Evolutionary conservation across 2,329 filamentous ascomycete species (phyloP).

Genomic region (Aschersonia sp.): DNA sequence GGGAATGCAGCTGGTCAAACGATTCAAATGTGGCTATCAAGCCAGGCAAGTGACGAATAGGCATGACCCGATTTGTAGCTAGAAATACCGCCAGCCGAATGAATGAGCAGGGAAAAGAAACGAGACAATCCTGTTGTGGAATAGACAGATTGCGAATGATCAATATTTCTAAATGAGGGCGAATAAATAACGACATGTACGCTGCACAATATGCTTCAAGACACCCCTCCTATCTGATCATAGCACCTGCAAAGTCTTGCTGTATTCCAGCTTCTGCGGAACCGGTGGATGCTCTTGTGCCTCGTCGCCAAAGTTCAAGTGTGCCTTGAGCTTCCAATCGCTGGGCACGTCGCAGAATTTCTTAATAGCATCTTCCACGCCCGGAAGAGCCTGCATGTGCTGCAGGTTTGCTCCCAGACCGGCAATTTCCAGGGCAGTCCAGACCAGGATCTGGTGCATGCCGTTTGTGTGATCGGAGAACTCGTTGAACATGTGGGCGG

Average conservation of each 20-base stretch:
- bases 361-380: conserved; percentile 60
- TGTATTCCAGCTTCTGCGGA: conserved; percentile 30
- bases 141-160: too few relatives aligned
- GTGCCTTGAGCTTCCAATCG: conserved; percentile 64
- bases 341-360: conserved; percentile 54
- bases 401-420: conserved; percentile 81
- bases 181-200: background rate
- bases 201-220: background rate
- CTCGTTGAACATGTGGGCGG: conserved; percentile 63
- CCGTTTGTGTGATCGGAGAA: conserved; percentile 67
- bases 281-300: conserved; percentile 45
- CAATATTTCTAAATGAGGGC: too few relatives aligned
- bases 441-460: conserved; percentile 66
- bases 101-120: too few relatives aligned
- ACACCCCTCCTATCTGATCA: background rate
- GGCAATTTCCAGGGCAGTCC: conserved; percentile 71
- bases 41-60: too few relatives aligned
- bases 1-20: too few relatives aligned
- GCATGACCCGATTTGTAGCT: too few relatives aligned
- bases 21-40: too few relatives aligned
- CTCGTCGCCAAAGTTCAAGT: conserved; percentile 68
- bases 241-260: conserved; percentile 8
- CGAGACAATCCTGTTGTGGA: too few relatives aligned
- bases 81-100: too few relatives aligned
- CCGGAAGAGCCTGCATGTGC: conserved; percentile 70